A percentile compares a stretch with the other conserved stretches of the same genome.
These are phyloP conservation scores for Phlyctochytrium bullatum DNA, from an alignment of 192 early-diverging fungal genomes.

Conservation along the genomic window DNA sequence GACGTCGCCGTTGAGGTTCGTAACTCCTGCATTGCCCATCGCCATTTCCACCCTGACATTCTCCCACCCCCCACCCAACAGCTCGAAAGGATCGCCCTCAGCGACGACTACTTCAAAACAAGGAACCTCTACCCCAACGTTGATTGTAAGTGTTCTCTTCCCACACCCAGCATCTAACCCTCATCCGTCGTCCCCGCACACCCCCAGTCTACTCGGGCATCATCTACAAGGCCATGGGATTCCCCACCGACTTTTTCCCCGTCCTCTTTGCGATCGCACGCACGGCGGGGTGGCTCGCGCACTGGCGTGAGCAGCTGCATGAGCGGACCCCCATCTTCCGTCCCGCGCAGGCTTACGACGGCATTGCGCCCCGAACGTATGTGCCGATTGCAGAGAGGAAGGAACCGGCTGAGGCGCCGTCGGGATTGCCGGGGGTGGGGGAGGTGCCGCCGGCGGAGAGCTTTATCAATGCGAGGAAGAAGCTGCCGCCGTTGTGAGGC, in stretches of 20 bases:
- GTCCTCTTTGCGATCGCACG: slow-evolving; percentile 61
- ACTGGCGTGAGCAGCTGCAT: slow-evolving; percentile 61
- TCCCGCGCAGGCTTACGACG: slow-evolving; percentile 62
- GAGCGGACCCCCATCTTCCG: slow-evolving; percentile 60
- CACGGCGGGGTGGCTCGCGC: slow-evolving; percentile 61
- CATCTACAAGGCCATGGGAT: slow-evolving; percentile 68
- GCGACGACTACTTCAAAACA: slow-evolving; percentile 62
- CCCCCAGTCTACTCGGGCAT: slow-evolving; percentile 51
- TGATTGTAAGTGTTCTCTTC: slow-evolving; percentile 31
- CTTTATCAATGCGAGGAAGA: neutral
- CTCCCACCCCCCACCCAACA: neutral
- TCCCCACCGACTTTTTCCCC: slow-evolving; percentile 73
- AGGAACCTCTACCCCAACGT: slow-evolving; percentile 67
- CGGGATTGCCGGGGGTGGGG: neutral
- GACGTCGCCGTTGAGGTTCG: slow-evolving; percentile 56
- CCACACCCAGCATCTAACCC: neutral
- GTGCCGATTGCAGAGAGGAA: slow-evolving; percentile 26
- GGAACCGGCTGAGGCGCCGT: too few relatives aligned
- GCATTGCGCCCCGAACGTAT: slow-evolving; percentile 46
- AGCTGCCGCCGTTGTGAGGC: neutral
- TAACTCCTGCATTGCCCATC: neutral
- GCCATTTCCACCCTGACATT: neutral
- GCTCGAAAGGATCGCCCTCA: slow-evolving; percentile 56
- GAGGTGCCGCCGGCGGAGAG: neutral
- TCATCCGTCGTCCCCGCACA: too few relatives aligned